These are phyloP conservation scores for Colletotrichum destructivum DNA, from an alignment of 2,329 filamentous ascomycete genomes.

Conservation along the genomic window DNA sequence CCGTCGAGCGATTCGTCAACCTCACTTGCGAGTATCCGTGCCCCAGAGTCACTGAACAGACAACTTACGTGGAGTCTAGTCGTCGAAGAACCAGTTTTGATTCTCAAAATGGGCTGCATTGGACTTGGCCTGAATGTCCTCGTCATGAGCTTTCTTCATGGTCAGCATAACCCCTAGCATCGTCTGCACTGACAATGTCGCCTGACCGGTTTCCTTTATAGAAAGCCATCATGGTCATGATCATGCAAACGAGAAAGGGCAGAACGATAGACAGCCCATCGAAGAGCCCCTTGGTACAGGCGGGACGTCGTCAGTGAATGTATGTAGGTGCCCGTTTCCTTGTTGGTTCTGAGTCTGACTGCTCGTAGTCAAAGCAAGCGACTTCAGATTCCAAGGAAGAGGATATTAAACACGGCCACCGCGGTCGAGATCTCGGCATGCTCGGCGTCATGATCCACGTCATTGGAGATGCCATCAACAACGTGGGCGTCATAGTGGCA, in stretches of 20 bases:
- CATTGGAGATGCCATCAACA: slow-evolving; percentile 81
- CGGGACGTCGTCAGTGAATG: background rate
- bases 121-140: slow-evolving; percentile 79
- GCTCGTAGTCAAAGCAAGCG: background rate
- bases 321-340: background rate
- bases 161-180: slow-evolving; percentile 51
- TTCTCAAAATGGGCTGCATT: slow-evolving; percentile 79
- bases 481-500: slow-evolving; percentile 80
- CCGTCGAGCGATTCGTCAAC: slow-evolving; percentile 78
- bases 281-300: background rate
- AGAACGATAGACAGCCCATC: background rate
- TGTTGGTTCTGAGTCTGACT: background rate
- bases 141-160: slow-evolving; percentile 76
- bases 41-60: background rate
- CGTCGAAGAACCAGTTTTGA: slow-evolving; percentile 75
- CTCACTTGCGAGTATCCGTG: slow-evolving; percentile 62
- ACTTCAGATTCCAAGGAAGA: background rate
- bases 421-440: slow-evolving; percentile 76
- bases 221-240: background rate
- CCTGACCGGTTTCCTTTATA: background rate
- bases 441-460: slow-evolving; percentile 80
- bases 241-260: background rate
- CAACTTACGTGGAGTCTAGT: slow-evolving; percentile 54
- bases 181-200: background rate
- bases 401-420: slow-evolving; percentile 62